Percentiles rank a stretch among this genome's conserved stretches.
Evolutionary conservation across 371 early-diverging fungal genomes (phyloP).

Genomic region (Rhizopus sp.): DNA sequence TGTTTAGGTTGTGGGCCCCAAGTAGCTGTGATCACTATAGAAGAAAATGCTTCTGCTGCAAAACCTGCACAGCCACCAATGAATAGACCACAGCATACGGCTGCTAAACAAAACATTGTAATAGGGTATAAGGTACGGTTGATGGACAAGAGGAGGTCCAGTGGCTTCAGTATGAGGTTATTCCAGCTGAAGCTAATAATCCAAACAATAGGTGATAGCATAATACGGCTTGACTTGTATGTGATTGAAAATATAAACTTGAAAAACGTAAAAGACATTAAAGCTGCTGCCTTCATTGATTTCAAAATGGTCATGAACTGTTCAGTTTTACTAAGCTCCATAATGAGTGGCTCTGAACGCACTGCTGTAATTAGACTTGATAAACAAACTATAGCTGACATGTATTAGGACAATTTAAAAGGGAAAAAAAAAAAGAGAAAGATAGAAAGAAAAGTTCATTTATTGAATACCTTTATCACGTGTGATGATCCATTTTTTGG

Average conservation of each 20-base stretch:
- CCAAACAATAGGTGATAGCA: slow-evolving; percentile 12
- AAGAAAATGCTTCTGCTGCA: slow-evolving; percentile 40
- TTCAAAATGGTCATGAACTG: not conserved
- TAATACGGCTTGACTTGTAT: not conserved
- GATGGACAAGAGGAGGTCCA: slow-evolving; percentile 7
- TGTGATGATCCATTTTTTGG: too few species aligned
- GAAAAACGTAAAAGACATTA: slow-evolving; percentile 16
- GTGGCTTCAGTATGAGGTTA: slow-evolving; percentile 13
- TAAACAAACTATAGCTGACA: not conserved
- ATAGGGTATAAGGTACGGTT: slow-evolving; percentile 26
- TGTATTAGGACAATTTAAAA: too few species aligned
- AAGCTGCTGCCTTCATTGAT: slow-evolving; percentile 7
- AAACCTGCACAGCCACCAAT: slow-evolving; percentile 56
- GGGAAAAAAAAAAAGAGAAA: too few species aligned
- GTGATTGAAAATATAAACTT: slow-evolving; percentile 8
- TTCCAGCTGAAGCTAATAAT: slow-evolving; percentile 6
- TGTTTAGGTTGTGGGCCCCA: slow-evolving; percentile 33
- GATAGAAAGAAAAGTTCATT: too few species aligned
- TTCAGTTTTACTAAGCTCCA: not conserved
- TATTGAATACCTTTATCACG: too few species aligned
- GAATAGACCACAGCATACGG: slow-evolving; percentile 36
- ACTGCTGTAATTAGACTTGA: not conserved
- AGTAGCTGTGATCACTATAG: slow-evolving; percentile 35
- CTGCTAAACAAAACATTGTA: slow-evolving; percentile 30
- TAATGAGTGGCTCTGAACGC: not conserved